phyloP scores from a whole-genome alignment of 2,329 filamentous ascomycete species.

The Hypoxylon sp. region DNA sequence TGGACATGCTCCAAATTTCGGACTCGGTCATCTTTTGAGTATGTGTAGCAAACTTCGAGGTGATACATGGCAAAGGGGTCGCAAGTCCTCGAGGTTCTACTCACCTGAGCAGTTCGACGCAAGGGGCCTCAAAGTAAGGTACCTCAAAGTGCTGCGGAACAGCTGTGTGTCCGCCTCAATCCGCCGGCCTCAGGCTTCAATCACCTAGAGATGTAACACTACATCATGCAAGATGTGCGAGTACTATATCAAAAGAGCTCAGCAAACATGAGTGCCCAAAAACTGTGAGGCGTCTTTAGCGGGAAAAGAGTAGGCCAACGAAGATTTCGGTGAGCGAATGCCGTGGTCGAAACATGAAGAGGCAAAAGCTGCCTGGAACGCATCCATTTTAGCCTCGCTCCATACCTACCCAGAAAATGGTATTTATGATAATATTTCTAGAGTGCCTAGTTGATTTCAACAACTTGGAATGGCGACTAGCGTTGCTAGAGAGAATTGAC shows the following conservation, averaged over 20 bases:
- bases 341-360: not conserved
- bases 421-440: not conserved
- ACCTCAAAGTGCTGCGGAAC: not conserved
- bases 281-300: not conserved
- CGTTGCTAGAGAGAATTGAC: not conserved
- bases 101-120: not conserved
- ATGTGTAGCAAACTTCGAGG: constrained; percentile 5
- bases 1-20: not conserved
- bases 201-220: constrained; percentile 16
- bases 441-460: not conserved
- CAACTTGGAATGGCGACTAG: not conserved
- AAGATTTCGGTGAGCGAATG: not conserved
- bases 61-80: not conserved
- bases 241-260: constrained; percentile 1
- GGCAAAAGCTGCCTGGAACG: not conserved
- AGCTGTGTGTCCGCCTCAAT: not conserved
- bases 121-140: constrained; percentile 8
- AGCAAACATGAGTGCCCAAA: not conserved
- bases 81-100: not conserved
- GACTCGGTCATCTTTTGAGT: constrained; percentile 3
- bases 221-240: constrained; percentile 27
- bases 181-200: not conserved
- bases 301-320: not conserved
- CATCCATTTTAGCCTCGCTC: not conserved
- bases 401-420: not conserved